These are phyloP conservation scores for Podospora bellae-mahoneyi DNA, from an alignment of 495 filamentous ascomycete genomes.

Conservation along the genomic window DNA sequence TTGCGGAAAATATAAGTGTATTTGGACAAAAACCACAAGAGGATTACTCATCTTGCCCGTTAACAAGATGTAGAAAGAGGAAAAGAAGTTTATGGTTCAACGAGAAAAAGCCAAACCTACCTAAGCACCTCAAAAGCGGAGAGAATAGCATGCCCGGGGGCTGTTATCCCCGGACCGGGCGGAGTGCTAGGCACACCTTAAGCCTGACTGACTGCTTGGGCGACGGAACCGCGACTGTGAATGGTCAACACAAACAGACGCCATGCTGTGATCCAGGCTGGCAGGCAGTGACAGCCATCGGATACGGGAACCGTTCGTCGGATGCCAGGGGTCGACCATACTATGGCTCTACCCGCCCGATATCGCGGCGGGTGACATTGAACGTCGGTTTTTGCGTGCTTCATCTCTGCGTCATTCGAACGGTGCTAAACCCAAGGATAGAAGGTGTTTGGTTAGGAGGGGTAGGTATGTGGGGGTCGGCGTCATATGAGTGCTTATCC, in stretches of 20 bases:
- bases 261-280: background rate
- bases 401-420: background rate
- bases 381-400: background rate
- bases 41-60: background rate
- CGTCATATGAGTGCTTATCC: background rate
- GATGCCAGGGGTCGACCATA: background rate
- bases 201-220: background rate
- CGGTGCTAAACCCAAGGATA: background rate
- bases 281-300: background rate
- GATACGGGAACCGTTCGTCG: background rate
- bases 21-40: background rate
- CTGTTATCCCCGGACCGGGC: slow-evolving; percentile 7
- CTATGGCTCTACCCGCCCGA: background rate
- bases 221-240: background rate
- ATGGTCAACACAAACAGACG: background rate
- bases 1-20: background rate
- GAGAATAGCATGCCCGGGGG: slow-evolving; percentile 8
- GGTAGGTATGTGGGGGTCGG: background rate
- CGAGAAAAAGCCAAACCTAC: background rate
- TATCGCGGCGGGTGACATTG: background rate
- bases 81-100: slow-evolving; percentile 2
- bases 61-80: background rate
- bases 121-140: slow-evolving; percentile 9
- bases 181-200: background rate
- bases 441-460: background rate